Evolutionary conservation across 306 rosid species (phyloP), one percentile per base, ranked within the genome.

Genomic region (Canavalia gladiata): DNA sequence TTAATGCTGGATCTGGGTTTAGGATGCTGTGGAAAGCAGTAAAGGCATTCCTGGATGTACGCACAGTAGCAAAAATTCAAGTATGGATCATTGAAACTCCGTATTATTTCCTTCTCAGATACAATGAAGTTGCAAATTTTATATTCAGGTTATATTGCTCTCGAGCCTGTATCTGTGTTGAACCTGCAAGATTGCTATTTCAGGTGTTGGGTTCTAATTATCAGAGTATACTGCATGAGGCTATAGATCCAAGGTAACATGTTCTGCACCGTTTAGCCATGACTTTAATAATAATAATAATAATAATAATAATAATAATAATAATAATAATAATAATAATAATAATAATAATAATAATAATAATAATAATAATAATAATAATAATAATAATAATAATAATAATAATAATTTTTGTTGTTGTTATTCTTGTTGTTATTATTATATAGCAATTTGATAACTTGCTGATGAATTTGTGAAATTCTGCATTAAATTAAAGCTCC

Each of bases 1-100:
- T 95, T 62, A 95, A 95, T 80, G 99, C 99, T 30, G 99, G 97
- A 74, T 89, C 92, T 35, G 95, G 97, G 10, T 95, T 95, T 68
- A 90, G 67, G 74, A 83, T 93, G 83, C 84, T 95, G 81, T 95
- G 99, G 99, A 95, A 91, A 84, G 95, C 88, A 30, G 72, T 95
- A 41, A 91, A 55, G 80, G 82, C 97, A 71, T 91, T 95, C 86
- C 87, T 95, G 25, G 94, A 92, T 57, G 76, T 83, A 59, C 92
- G 97, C 13, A 93, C 99, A 33, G 78, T 87, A n/a, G 81, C 93
- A 8, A 95, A 91, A 84, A 89, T 95, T 91, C 91, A 80, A 46
- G 97, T 93, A 83, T 34, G 84, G 63, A 77, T 49, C 65, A 76
- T 67, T 85, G 54, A 39, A 58, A 43, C 57, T 72, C 12, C 2